A percentile compares a stretch with the other conserved stretches of the same genome.
These are phyloP conservation scores for Thalassiosira ordinaria DNA, from an alignment of 352 stramenopile genomes.

Conservation along the genomic window DNA sequence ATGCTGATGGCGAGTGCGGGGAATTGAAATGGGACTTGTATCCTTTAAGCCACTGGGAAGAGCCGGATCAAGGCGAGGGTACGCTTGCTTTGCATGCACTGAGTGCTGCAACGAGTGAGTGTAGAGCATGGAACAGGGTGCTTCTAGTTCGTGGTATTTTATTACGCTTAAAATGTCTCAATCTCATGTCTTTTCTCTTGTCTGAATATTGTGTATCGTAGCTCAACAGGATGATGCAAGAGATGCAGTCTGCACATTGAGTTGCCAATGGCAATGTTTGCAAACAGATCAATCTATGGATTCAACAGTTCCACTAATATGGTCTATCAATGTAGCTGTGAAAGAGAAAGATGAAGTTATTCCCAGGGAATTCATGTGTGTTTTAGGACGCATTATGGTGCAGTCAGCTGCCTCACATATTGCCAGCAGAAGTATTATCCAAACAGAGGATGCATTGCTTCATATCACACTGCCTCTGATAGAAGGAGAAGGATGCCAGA, in stretches of 20 bases:
- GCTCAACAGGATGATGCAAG: background rate
- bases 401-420: constrained; percentile 32
- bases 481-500: constrained; percentile 22
- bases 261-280: constrained; percentile 23
- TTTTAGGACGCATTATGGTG: constrained; percentile 44
- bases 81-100: constrained; percentile 21
- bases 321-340: constrained; percentile 30
- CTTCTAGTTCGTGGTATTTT: no score
- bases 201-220: no score
- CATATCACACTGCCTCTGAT: constrained; percentile 41
- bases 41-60: constrained; percentile 22
- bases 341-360: background rate
- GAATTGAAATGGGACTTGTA: constrained; percentile 30
- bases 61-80: constrained; percentile 3
- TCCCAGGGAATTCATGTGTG: constrained; percentile 33
- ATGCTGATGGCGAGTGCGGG: background rate
- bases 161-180: no score
- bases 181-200: no score
- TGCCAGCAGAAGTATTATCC: background rate
- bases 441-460: constrained; percentile 16
- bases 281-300: no score
- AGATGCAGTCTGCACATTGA: constrained; percentile 1
- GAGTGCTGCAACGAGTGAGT: no score
- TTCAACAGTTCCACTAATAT: no score
- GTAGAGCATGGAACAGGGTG: no score